These are phyloP conservation scores for Balamuthia mandrillaris DNA, from an alignment of 208 protist species.

Conservation along the genomic window DNA sequence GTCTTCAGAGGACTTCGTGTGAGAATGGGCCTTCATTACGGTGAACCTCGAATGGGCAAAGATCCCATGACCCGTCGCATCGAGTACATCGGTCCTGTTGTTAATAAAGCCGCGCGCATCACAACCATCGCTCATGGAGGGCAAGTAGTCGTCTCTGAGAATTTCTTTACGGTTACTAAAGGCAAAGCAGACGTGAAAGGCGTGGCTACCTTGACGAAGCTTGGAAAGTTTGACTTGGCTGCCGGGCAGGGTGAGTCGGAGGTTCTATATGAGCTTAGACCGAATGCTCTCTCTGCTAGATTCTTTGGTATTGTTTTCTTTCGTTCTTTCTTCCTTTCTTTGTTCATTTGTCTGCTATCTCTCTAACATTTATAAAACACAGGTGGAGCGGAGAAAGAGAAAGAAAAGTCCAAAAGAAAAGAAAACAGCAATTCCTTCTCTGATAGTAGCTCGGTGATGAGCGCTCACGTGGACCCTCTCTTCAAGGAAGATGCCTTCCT, in stretches of 20 bases:
- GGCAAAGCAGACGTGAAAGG: neutral
- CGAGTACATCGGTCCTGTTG: conserved; percentile 4
- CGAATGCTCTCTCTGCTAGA: too few relatives aligned
- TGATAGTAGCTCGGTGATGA: neutral
- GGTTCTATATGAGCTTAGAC: too few relatives aligned
- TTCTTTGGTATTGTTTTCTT: too few relatives aligned
- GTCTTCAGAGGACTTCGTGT: conserved; percentile 28
- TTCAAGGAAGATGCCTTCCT: conserved; percentile 38
- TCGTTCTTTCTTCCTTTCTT: neutral
- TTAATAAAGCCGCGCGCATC: neutral
- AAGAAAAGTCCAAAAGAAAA: neutral
- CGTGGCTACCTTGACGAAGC: neutral
- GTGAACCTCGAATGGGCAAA: neutral
- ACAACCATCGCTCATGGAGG: conserved; percentile 22
- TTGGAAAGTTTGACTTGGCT: conserved; percentile 32
- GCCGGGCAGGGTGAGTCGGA: neutral
- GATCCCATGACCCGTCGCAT: conserved; percentile 15
- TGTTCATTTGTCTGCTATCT: neutral
- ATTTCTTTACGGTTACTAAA: neutral
- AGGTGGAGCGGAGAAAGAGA: neutral
- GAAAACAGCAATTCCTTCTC: neutral
- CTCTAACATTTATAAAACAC: neutral
- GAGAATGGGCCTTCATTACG: conserved; percentile 27
- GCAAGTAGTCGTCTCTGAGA: neutral
- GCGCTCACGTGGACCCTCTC: neutral